Evolutionary conservation across 2,329 filamentous ascomycete species (phyloP), one percentile per base, ranked within the genome.

Genomic region (Xylariaceae sp.): DNA sequence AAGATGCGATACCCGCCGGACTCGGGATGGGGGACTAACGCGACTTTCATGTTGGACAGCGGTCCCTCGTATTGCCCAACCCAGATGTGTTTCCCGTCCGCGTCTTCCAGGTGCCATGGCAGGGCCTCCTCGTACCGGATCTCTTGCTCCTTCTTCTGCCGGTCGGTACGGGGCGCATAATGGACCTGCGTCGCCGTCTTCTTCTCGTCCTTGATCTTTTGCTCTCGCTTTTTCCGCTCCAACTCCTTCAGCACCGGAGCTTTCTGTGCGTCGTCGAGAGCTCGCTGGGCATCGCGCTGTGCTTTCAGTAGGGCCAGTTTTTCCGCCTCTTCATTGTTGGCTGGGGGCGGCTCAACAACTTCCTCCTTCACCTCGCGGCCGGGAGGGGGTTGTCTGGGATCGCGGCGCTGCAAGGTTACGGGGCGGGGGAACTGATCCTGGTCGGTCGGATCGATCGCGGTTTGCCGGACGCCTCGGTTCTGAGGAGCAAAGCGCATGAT

Each of bases 61-160:
- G 88, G 86, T 17, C 85, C 84, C 54, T 97, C 85, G 53, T 97
- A 96, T 40, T 82, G 85, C 31, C 89, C 92, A 23, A 92, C 82
- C 88, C 89, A 97, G 3, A 86, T 85, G 53, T 95, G 90, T 61
- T 90, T 95, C 48, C 88, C 88, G 55, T 98, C 90, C 28, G 89
- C 94, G 60, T 98, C 92, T 59, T 98, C 92, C 24, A 98, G 65
- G 60, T 96, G 89, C 92, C 92, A 98, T 5, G 92, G 92, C 34
- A 96, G 70, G 3, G 90, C 88, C 62, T 98, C 92, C 60, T 97
- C 92, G 51, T 97, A 98, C 47, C 89, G 83, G 65, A 78, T 79
- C 40, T 78, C 76, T 0, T 73, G 71, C 41, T 80, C 74, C 68
- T 73, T 94, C 73, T 75, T 92, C 68, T 66, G 90, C 56, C 90